Percentiles rank a stretch among this genome's conserved stretches.
These are phyloP conservation scores for Xylariomycetidae sp. DNA, from an alignment of 2,329 filamentous ascomycete species.

Conservation along the genomic window DNA sequence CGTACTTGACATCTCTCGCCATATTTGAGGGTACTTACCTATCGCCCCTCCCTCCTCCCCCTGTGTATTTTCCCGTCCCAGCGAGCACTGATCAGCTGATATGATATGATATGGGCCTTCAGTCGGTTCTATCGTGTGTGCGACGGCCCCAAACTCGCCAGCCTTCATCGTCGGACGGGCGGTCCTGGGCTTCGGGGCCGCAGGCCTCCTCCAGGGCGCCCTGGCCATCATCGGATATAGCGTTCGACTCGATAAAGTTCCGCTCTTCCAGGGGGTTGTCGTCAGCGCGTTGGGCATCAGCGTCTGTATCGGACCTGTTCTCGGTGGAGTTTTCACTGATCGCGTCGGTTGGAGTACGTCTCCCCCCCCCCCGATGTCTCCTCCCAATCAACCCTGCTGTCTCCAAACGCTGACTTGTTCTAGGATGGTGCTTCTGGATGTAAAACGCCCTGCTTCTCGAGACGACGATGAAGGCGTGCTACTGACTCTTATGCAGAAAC, in stretches of 20 bases:
- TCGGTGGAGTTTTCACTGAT: slow-evolving; percentile 17
- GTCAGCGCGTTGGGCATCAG: slow-evolving; percentile 36
- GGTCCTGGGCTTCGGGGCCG: slow-evolving; percentile 18
- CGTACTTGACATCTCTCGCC: slow-evolving; percentile 9
- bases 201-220: slow-evolving; percentile 21
- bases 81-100: too few relatives aligned
- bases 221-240: slow-evolving; percentile 26
- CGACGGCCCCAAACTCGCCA: slow-evolving; percentile 12
- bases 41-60: not conserved
- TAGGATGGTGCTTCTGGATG: slow-evolving; percentile 10
- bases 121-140: slow-evolving; percentile 18
- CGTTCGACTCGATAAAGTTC: slow-evolving; percentile 36
- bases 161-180: slow-evolving; percentile 23
- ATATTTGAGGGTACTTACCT: slow-evolving; percentile 9
- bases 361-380: too few relatives aligned
- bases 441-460: not conserved
- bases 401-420: not conserved
- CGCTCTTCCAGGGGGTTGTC: slow-evolving; percentile 35
- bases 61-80: too few relatives aligned
- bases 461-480: not conserved
- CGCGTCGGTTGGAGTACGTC: slow-evolving; percentile 11
- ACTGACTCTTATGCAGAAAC: slow-evolving; percentile 7
- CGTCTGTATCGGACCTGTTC: slow-evolving; percentile 19
- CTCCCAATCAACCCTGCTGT: not conserved
- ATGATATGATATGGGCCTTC: not conserved